Percentiles rank a stretch among this genome's conserved stretches.
Evolutionary conservation across 1,139 yeast genomes (phyloP).

Genomic region (Pneumocystis oryctolagi): DNA sequence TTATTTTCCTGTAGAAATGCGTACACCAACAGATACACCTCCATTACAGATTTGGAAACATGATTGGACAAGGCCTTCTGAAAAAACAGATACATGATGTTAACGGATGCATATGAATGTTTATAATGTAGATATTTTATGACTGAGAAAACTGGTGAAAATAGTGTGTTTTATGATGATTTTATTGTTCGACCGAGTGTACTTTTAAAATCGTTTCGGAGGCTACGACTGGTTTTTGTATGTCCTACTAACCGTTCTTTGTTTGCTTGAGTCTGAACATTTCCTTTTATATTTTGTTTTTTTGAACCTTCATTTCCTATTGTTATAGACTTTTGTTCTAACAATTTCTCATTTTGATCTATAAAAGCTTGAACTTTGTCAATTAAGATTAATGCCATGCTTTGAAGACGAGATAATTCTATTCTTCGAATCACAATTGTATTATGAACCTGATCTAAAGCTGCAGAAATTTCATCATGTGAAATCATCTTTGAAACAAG

Average conservation of each 20-base stretch:
- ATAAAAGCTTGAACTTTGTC: conserved; percentile 71
- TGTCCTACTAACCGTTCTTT: neutral
- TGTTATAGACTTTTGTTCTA: conserved; percentile 24
- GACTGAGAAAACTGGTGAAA: neutral
- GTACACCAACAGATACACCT: conserved; percentile 87
- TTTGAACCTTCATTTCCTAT: conserved; percentile 4
- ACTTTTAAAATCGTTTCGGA: neutral
- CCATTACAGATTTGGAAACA: conserved; percentile 70
- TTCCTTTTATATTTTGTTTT: neutral
- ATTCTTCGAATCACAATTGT: conserved; percentile 55
- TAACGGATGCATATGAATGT: neutral
- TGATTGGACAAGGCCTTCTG: conserved; percentile 34
- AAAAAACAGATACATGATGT: neutral
- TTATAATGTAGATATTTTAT: neutral
- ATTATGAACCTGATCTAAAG: conserved; percentile 43
- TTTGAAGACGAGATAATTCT: conserved; percentile 75
- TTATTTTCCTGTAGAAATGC: conserved; percentile 55
- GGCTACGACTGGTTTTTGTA: neutral
- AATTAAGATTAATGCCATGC: conserved; percentile 70
- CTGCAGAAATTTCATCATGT: conserved; percentile 58
- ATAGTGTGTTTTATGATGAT: neutral
- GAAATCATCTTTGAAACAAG: conserved; percentile 63
- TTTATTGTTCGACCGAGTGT: neutral
- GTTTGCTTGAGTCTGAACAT: neutral
- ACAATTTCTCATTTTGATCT: conserved; percentile 52